Conservation (phyloP, 805 yeast genomes). For the Sungouiozyma ichnusensis region DNA sequence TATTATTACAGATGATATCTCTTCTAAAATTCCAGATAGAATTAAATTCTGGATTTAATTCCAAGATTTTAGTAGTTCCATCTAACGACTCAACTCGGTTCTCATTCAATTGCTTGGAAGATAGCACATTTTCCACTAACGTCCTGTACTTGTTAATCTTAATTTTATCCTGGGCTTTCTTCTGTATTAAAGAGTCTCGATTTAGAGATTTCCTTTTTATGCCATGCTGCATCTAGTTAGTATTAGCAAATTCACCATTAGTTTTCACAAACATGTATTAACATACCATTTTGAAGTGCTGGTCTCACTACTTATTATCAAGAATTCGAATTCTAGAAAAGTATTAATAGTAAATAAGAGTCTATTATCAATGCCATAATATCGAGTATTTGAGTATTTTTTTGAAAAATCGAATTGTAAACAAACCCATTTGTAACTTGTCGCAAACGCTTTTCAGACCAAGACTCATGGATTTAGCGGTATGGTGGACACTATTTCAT, state of each 20-base stretch:
- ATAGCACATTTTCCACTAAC: slow-evolving; percentile 37
- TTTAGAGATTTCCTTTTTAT: slow-evolving; percentile 50
- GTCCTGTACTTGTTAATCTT: slow-evolving; percentile 48
- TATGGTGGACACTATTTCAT: slow-evolving; percentile 28
- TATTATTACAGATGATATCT: slow-evolving; percentile 40
- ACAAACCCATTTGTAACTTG: not conserved
- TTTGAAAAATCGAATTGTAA: not conserved
- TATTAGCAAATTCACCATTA: not conserved
- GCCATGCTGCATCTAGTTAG: slow-evolving; percentile 44
- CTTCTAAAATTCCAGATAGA: slow-evolving; percentile 86
- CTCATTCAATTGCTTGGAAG: slow-evolving; percentile 19
- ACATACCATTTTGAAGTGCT: slow-evolving; percentile 9
- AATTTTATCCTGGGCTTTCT: slow-evolving; percentile 45
- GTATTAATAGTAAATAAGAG: not conserved
- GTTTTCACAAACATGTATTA: not conserved
- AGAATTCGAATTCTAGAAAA: not conserved
- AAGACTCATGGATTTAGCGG: too few species aligned
- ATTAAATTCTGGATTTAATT: slow-evolving; percentile 75
- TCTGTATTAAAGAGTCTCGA: slow-evolving; percentile 43
- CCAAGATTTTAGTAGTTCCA: slow-evolving; percentile 47
- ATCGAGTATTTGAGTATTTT: too few species aligned
- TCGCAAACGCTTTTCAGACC: too few species aligned
- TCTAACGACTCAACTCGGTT: slow-evolving; percentile 35
- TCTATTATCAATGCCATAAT: not conserved
- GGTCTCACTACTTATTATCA: not conserved